Conservation (phyloP, 805 yeast genomes). For the Candida insectalens region DNA sequence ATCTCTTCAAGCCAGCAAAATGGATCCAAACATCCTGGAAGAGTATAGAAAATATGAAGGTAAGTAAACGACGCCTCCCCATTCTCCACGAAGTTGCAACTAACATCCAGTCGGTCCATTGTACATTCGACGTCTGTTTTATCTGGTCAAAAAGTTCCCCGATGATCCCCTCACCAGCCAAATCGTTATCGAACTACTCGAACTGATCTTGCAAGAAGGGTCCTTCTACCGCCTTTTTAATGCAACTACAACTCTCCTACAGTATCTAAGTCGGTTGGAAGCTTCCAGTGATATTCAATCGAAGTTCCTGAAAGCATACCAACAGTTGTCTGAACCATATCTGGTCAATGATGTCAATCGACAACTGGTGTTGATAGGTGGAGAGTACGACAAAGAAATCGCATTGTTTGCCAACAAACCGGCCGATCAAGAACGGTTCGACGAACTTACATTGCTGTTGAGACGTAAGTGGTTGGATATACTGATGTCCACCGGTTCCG, state of each 20-base stretch:
- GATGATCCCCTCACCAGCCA: constrained; percentile 1
- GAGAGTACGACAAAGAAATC: constrained; percentile 1
- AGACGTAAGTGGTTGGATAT: constrained; percentile 7
- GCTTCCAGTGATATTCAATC: neutral
- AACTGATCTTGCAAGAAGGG: constrained; percentile 7
- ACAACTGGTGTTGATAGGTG: neutral
- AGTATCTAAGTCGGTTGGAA: constrained; percentile 1
- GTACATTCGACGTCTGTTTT: constrained; percentile 11
- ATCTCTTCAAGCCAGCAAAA: neutral
- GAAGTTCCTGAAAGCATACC: constrained; percentile 4
- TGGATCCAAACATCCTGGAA: constrained; percentile 1
- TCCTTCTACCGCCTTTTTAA: constrained; percentile 9
- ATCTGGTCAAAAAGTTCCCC: constrained; percentile 10
- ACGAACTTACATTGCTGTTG: constrained; percentile 6
- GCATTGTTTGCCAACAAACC: neutral
- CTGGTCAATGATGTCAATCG: neutral
- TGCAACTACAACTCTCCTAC: constrained; percentile 9
- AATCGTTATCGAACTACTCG: constrained; percentile 6
- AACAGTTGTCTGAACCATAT: constrained; percentile 1
- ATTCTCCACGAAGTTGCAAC: constrained; percentile 4
- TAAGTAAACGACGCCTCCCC: neutral
- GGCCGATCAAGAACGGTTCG: constrained; percentile 4
- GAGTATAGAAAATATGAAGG: constrained; percentile 1
- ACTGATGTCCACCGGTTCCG: constrained; percentile 11
- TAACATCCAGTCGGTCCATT: constrained; percentile 11